phyloP scores from a whole-genome alignment of 257 asterid genomes.

The Petunia axillaris region DNA sequence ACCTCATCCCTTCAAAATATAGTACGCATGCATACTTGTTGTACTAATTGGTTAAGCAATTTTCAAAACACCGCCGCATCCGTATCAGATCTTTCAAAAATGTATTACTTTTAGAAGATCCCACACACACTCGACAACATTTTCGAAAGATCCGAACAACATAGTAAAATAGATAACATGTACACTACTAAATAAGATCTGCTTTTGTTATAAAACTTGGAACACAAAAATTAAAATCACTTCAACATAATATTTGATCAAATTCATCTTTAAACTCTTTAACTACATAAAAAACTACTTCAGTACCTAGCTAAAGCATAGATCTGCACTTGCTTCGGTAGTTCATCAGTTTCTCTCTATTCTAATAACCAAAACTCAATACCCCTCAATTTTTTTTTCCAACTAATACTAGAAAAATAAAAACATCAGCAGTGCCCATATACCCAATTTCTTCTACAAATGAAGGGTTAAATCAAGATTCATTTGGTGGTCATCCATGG shows the following conservation, averaged over 20 bases:
- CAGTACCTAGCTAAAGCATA: neutral
- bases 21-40: too few species aligned
- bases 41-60: neutral
- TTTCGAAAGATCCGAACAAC: too few species aligned
- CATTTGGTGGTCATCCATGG: conserved; percentile 8
- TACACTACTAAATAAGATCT: too few species aligned
- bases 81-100: too few species aligned
- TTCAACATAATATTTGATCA: too few species aligned
- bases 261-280: too few species aligned
- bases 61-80: too few species aligned
- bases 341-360: neutral
- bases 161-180: too few species aligned
- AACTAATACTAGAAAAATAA: neutral
- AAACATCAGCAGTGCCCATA: neutral
- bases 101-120: too few species aligned
- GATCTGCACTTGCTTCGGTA: too few species aligned
- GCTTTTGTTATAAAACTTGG: neutral
- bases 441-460: neutral
- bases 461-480: conserved; percentile 23
- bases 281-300: neutral
- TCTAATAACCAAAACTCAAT: neutral
- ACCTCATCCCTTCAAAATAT: neutral
- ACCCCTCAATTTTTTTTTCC: neutral
- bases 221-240: neutral
- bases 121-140: too few species aligned